Base-by-base conservation (phyloP, 257 asterid genomes). In the Misopates orontium region DNA sequence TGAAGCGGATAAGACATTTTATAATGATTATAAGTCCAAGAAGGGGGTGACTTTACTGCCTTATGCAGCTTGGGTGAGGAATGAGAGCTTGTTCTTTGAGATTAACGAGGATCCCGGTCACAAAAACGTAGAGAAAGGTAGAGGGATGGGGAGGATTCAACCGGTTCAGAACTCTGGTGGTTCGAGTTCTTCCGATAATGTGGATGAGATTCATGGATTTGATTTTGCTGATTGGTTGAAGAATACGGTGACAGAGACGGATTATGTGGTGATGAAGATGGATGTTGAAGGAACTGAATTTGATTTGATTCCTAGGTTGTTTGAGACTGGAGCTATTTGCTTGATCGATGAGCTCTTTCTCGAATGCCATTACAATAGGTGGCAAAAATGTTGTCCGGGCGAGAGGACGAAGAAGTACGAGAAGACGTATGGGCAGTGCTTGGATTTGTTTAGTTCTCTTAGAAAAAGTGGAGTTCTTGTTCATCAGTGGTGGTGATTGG, bases 221-320 rank as follows among this genome's bases (percentile, higher is more conserved):
- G 96, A 93, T 70, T 87, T 93, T 74, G 96, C 97, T 8, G 85
- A 72, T n/a, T 93, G 99, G 99, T 75, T 93, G 84, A 90, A 79
- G 82, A 77, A 68, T 21, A 72, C 90, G 0, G 96, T 90, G 10
- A 28, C 86, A 0, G 82, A 80, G 80, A 90, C 64, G 71, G 97
- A 90, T 69, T 93, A 80, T 70, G 97, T 93, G 52, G 97, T 93
- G 73, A 87, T 87, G 97, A 93, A 93, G 85, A 90, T 93, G 97
- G 99, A 93, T 57, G 96, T 93, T 16, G 99, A 90, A 83, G 99
- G 99, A 71, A 93, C 99, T 15, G 99, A 93, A 67, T 93, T 93
- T 25, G 89, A 90, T 51, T 75, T 90, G 87, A 86, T 93, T 12
- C 99, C 99, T 0, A 83, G 89, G 77, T 77, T 93, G 86, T 62